These are phyloP conservation scores for Mediolabrus comicus DNA, from an alignment of 108 stramenopile genomes.

Conservation along the genomic window DNA sequence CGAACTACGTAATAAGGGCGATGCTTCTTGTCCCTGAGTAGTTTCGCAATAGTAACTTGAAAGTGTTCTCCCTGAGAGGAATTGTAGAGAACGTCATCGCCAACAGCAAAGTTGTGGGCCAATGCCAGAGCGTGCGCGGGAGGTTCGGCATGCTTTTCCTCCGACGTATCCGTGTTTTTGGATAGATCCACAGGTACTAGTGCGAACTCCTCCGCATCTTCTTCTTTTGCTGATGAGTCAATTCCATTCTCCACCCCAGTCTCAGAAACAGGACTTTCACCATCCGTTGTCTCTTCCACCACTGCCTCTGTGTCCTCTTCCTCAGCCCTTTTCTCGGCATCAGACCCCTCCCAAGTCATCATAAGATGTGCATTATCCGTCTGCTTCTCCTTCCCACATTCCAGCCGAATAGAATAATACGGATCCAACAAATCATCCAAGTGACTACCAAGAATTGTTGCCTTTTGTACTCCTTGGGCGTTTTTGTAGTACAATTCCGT, in stretches of 20 bases:
- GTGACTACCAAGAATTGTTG: conserved; percentile 26
- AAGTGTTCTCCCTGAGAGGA: conserved; percentile 37
- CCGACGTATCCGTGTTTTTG: neutral
- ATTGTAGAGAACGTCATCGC: conserved; percentile 32
- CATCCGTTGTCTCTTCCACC: neutral
- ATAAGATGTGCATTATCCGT: conserved; percentile 47
- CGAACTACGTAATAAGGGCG: conserved; percentile 38
- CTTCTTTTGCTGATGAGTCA: neutral
- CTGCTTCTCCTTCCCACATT: conserved; percentile 56
- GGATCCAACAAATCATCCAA: conserved; percentile 53
- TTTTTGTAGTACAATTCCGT: conserved; percentile 30
- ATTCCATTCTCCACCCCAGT: neutral
- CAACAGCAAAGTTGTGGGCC: conserved; percentile 10
- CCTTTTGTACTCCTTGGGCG: conserved; percentile 16
- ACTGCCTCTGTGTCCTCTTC: neutral
- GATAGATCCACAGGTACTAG: neutral
- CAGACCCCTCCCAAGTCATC: neutral
- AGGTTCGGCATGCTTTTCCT: conserved; percentile 19
- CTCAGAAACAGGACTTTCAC: neutral
- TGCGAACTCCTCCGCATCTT: neutral
- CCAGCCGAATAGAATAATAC: conserved; percentile 43
- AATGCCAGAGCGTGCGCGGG: neutral
- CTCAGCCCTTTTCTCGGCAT: neutral
- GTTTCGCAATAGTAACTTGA: conserved; percentile 27
- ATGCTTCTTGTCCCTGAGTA: conserved; percentile 37